Conservation (phyloP, 768 basidiomycete species). For the Leccinum subgranulosum region DNA sequence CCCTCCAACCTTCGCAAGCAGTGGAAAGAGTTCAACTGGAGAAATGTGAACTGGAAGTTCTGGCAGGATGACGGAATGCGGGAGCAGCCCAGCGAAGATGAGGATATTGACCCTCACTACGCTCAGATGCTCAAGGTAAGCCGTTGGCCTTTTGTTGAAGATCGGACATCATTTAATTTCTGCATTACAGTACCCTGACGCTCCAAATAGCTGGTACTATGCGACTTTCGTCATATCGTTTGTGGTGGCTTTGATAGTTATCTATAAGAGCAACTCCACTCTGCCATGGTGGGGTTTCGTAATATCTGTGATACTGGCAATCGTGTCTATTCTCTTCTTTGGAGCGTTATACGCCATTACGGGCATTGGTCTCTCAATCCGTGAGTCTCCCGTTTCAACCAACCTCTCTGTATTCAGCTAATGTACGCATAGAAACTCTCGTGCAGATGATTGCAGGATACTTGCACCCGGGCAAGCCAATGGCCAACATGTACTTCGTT, state of each 20-base stretch:
- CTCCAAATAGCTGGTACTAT: conserved; percentile 34
- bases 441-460: conserved; percentile 38
- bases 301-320: conserved; percentile 51
- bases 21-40: conserved; percentile 25
- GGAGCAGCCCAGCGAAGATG: conserved; percentile 32
- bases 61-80: conserved; percentile 25
- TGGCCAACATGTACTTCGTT: conserved; percentile 43
- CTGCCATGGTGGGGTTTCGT: conserved; percentile 61
- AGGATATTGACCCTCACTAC: conserved; percentile 52
- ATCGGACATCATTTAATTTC: neutral
- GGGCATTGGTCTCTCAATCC: conserved; percentile 20
- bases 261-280: conserved; percentile 51
- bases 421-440: conserved; percentile 21
- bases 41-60: conserved; percentile 40
- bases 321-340: conserved; percentile 49
- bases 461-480: conserved; percentile 35
- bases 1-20: conserved; percentile 27
- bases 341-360: conserved; percentile 53
- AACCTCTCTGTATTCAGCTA: neutral
- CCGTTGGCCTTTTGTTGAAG: neutral
- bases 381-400: conserved; percentile 14
- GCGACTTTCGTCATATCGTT: conserved; percentile 31
- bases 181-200: conserved; percentile 31
- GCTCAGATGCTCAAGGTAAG: conserved; percentile 44
- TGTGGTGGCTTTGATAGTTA: conserved; percentile 50